phyloP scores from a whole-genome alignment of 108 stramenopile genomes.

The Cyclotella cryptica region DNA sequence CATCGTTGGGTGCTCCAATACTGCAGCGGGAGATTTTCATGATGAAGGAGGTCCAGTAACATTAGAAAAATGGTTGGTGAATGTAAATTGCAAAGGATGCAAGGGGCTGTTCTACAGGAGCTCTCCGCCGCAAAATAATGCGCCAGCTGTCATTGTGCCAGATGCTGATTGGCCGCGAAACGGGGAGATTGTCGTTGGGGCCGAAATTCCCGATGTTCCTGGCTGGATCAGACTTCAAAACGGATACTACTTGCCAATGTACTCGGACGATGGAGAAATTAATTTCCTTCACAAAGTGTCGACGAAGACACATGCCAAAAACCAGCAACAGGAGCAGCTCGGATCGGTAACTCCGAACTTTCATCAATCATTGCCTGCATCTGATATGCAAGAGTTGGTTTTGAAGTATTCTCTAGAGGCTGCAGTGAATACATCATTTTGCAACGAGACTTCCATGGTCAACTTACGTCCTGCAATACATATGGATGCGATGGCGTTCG shows the following conservation, averaged over 20 bases:
- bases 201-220: constrained; percentile 79
- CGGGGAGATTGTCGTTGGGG: constrained; percentile 89
- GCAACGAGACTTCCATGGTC: constrained; percentile 33
- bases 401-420: constrained; percentile 56
- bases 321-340: constrained; percentile 74
- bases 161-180: constrained; percentile 95
- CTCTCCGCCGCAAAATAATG: constrained; percentile 17
- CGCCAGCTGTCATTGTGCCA: constrained; percentile 83
- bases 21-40: constrained; percentile 55
- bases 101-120: constrained; percentile 86
- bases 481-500: constrained; percentile 99
- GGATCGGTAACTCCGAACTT: constrained; percentile 83
- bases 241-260: constrained; percentile 90
- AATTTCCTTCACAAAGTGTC: constrained; percentile 80
- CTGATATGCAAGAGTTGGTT: constrained; percentile 19
- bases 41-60: constrained; percentile 66
- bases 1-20: constrained; percentile 82
- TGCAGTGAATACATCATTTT: constrained; percentile 30
- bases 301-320: constrained; percentile 67
- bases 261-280: constrained; percentile 77
- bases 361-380: constrained; percentile 32
- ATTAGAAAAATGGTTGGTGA: constrained; percentile 88
- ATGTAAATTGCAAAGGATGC: constrained; percentile 87
- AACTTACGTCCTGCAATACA: constrained; percentile 87
- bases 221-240: constrained; percentile 91